These are phyloP conservation scores for Sphagnum magellanicum DNA, from an alignment of 228 moss, liverwort and hornwort species.

Conservation along the genomic window DNA sequence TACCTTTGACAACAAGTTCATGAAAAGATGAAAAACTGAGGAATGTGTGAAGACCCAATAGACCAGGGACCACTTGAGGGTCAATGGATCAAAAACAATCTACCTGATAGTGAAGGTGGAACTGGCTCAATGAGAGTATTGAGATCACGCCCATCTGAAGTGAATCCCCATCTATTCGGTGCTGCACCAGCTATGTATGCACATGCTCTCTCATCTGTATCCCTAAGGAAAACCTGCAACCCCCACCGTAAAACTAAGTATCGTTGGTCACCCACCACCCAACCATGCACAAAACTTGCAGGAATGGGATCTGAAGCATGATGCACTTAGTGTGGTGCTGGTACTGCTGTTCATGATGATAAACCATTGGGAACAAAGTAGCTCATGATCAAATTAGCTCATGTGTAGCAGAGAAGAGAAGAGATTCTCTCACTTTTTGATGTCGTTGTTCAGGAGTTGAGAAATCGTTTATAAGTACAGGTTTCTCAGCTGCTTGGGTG, in stretches of 20 bases:
- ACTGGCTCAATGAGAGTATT: slow-evolving; percentile 97
- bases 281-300: background rate
- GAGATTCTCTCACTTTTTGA: slow-evolving; percentile 52
- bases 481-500: slow-evolving; percentile 66
- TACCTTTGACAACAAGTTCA: too few species aligned
- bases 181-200: slow-evolving; percentile 99
- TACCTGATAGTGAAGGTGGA: slow-evolving; percentile 91
- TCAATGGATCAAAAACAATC: too few species aligned
- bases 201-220: slow-evolving; percentile 98
- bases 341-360: too few species aligned
- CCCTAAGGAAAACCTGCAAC: slow-evolving; percentile 78
- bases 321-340: too few species aligned
- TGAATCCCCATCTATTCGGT: slow-evolving; percentile 98
- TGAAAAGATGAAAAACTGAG: too few species aligned
- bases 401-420: too few species aligned
- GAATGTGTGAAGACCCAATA: too few species aligned
- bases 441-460: slow-evolving; percentile 70
- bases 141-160: slow-evolving; percentile 88
- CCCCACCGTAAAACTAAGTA: background rate
- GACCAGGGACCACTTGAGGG: too few species aligned
- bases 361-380: too few species aligned
- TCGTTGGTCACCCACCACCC: background rate
- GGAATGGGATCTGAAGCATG: too few species aligned
- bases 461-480: slow-evolving; percentile 71
- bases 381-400: too few species aligned